Evolutionary conservation across 2,329 filamentous ascomycete species (phyloP), one percentile per base, ranked within the genome.

Genomic region (Madurella fahalii): DNA sequence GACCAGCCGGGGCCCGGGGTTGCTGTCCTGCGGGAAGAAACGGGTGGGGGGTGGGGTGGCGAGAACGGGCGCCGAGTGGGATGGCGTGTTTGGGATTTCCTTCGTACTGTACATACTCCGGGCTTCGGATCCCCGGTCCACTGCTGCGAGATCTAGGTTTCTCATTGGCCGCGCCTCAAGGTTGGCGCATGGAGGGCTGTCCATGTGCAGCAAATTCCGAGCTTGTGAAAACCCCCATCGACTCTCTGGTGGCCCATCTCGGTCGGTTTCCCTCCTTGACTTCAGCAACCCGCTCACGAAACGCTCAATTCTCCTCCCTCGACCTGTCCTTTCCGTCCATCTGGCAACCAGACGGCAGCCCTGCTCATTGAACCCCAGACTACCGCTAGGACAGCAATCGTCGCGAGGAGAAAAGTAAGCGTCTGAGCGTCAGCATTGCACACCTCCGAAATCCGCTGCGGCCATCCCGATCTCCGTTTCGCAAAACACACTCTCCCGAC

Each of bases 251-350:
- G 52, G 40, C 34, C 54, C 47, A 56, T 42, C 31, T 47, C 40
- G 32, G 31, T 46, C 40, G 46, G 17, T 40, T 34, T 54, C 41
- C 48, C 48, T 47, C 48, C 40, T 52, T 44, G 30, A 40, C 47
- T 41, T 49, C 49, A 50, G 41, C 52, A 49, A 40, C 47, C 46
- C 20, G 30, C 47, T 50, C 52, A 42, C 51, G 48, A 25, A 42
- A 34, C 37, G 43, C 41, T 46, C 57, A 58, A 55, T 61, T 62
- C 62, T 65, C 63, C 63, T 64, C 61, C 50, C 56, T 62, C 62
- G 62, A 64, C 52, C 63, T 64, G 63, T 64, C 59, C 60, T 53
- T 47, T 18, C 8, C 34, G 40, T 46, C 45, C 41, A 42, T 39
- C 46, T 46, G 41, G 44, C 18, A 43, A 43, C 17, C 46, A 30